Evolutionary conservation across 225 moss, liverwort and hornwort genomes (phyloP), one percentile per base, ranked within the genome.

Genomic region (Neckera pumila): DNA sequence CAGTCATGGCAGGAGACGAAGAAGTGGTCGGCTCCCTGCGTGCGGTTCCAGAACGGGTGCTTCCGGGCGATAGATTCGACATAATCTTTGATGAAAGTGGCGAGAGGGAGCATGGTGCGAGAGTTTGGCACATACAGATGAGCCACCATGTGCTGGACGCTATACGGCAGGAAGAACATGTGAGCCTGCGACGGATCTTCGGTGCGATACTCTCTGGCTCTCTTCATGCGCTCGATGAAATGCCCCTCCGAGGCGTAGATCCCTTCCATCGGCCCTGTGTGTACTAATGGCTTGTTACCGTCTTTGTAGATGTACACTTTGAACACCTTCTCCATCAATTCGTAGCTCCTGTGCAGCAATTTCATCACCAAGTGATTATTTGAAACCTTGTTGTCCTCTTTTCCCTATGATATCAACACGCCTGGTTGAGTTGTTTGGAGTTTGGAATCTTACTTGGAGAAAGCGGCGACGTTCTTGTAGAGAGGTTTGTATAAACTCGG

Each of bases 1-100:
- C 93, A 94, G 54, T 94, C 94, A 74, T 94, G 94, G 71, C 94
- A 94, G 45, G 94, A 93, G 84, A 93, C 93, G 85, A 90, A 94
- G 85, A 93, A 94, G 85, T 94, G 94, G 76, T 94, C 93, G 70
- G 94, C 89, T 15, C 94, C 94, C n/a, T 89, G 90, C 57, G 93
- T 90, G 31, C 93, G 88, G 77, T 94, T 94, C 94, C 93, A 94
- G 88, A 89, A 93, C 42, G 90, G 92, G 80, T 92, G 89, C 66
- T 76, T 85, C 17, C 86, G 57, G 57, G 90, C 87, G 31, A 94
- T 40, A n/a, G 57, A 38, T 51, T 94, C 90, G 81, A 94, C 91
- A 26, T 94, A 94, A 17, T 93, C 84, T 89, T 89, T 93, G 87
- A 94, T 93, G 84, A 94, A 94, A 47, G 89, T 93, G 71, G 94